Evolutionary conservation across 345 rosid species (phyloP), one percentile per base, ranked within the genome.

Genomic region (Dimocarpus longan): DNA sequence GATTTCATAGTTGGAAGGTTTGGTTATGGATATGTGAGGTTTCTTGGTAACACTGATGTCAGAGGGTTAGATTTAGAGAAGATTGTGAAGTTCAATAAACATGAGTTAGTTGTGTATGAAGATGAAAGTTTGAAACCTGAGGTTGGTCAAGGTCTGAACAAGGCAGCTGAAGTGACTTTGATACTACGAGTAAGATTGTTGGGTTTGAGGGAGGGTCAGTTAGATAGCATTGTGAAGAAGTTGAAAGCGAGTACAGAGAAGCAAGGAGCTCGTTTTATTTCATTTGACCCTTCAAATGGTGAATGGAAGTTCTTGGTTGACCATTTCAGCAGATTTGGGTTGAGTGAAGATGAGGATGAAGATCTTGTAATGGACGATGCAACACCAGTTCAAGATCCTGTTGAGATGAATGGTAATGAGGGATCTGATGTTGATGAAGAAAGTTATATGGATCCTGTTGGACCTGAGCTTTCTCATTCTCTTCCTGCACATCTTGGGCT

Each of bases 401-500:
- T 42, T n/a, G 82, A 76, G 71, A 81, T 85, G 78, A 86, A 82
- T 80, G 89, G 79, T 73, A 87, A 80, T 59, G 88, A 89, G 76
- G 68, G 78, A 78, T 71, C 80, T 68, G 90, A 82, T 24, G 63
- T 73, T 71, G 87, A 84, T 84, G 91, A 86, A 76, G 97, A 83
- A 56, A 57, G 80, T 76, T 85, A 43, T 63, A 76, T 86, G 64
- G 86, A 88, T 73, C 75, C 80, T 82, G 79, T 52, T 76, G 91
- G 84, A 78, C 86, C 88, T 19, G 86, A 88, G 85, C 95, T 96
- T 87, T 91, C 97, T 85, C 98, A 92, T 85, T 94, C 99, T 83
- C 97, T 94, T 84, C 99, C 98, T 77, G 86, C 97, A 26, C 95
- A 93, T 91, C 91, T 96, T 48, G 91, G 99, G 70, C 97, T 96